Percentiles rank a stretch among this genome's conserved stretches.
These are phyloP conservation scores for Vitis hybrid DNA, from an alignment of 177 flowering plant species.

Conservation along the genomic window DNA sequence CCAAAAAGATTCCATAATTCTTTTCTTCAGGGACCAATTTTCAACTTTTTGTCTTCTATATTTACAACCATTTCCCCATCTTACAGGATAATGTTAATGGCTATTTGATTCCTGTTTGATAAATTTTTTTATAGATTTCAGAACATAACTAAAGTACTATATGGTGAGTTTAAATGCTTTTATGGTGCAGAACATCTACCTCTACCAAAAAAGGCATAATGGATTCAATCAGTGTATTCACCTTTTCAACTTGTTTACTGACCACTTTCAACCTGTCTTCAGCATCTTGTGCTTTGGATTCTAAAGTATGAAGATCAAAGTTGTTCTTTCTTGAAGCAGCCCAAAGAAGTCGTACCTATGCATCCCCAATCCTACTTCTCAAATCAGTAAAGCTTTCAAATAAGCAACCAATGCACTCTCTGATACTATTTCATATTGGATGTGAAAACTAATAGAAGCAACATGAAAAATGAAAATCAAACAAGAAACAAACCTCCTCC, in stretches of 20 bases:
- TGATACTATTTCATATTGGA: background rate
- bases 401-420: background rate
- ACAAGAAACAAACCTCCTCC: slow-evolving; percentile 51
- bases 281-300: slow-evolving; percentile 52
- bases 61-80: too few species aligned
- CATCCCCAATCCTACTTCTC: slow-evolving; percentile 24
- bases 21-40: too few species aligned
- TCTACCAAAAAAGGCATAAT: background rate
- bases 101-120: too few species aligned
- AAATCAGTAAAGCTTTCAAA: slow-evolving; percentile 21
- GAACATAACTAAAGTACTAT: too few species aligned
- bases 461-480: background rate
- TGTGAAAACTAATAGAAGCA: background rate
- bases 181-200: too few species aligned
- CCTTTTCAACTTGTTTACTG: slow-evolving; percentile 55
- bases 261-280: slow-evolving; percentile 37
- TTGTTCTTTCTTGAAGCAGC: slow-evolving; percentile 64
- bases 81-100: too few species aligned
- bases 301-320: slow-evolving; percentile 55
- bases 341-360: slow-evolving; percentile 74
- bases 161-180: too few species aligned
- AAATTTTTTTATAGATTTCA: too few species aligned
- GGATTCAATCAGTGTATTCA: slow-evolving; percentile 13
- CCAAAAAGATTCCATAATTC: too few species aligned
- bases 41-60: too few species aligned